Percentiles rank a stretch among this genome's conserved stretches.
Evolutionary conservation across 306 rosid species (phyloP).

Genomic region (barrel medic (Medicago truncatula)): DNA sequence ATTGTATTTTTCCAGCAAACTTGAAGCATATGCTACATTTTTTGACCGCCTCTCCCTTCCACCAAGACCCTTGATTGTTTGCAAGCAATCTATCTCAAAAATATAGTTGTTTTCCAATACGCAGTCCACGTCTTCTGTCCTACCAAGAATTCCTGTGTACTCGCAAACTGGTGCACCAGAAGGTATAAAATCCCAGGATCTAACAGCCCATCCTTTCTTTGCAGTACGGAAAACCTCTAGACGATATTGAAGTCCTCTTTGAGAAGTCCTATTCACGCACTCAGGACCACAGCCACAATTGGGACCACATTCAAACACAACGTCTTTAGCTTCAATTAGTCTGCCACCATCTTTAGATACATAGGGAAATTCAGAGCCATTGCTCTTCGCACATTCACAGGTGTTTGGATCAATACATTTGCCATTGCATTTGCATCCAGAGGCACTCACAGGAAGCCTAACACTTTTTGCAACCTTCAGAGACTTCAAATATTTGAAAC

Average conservation of each 20-base stretch:
- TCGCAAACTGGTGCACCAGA: slow-evolving; percentile 98
- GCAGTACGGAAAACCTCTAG: slow-evolving; percentile 94
- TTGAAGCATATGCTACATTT: slow-evolving; percentile 50
- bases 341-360: slow-evolving; percentile 95
- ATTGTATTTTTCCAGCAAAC: slow-evolving; percentile 60
- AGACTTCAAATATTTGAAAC: slow-evolving; percentile 69
- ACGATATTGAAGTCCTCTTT: slow-evolving; percentile 73
- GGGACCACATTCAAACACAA: slow-evolving; percentile 96
- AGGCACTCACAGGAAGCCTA: slow-evolving; percentile 63
- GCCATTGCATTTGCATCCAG: slow-evolving; percentile 84
- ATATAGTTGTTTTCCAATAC: slow-evolving; percentile 73
- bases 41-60: slow-evolving; percentile 91
- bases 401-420: slow-evolving; percentile 63
- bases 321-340: slow-evolving; percentile 93
- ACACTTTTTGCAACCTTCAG: slow-evolving; percentile 60
- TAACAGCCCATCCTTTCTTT: slow-evolving; percentile 98
- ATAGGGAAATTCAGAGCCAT: slow-evolving; percentile 85
- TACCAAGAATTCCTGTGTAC: slow-evolving; percentile 77
- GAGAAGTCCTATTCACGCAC: slow-evolving; percentile 90
- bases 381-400: slow-evolving; percentile 79
- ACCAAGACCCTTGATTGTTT: slow-evolving; percentile 87
- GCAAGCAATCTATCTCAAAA: slow-evolving; percentile 94
- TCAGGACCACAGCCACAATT: slow-evolving; percentile 85
- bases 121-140: slow-evolving; percentile 78
- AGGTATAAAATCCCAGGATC: slow-evolving; percentile 98